Base-by-base conservation (phyloP, 176 grass and related monocot genomes). In the Aegilops bicornis region DNA sequence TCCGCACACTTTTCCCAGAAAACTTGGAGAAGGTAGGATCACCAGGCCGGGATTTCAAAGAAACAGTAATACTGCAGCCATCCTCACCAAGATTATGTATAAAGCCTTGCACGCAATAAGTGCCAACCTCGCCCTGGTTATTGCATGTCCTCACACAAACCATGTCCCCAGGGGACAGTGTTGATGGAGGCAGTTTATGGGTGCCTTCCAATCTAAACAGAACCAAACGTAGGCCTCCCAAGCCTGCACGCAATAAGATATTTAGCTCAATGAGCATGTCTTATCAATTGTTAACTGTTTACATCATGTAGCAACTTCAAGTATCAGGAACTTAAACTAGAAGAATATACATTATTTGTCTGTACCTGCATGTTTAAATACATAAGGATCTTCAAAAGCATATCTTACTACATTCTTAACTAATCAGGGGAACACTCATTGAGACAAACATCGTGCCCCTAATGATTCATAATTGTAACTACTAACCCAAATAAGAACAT, bases 11-110 rank as follows among this genome's bases (percentile, higher is more conserved):
- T 87, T 93, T 91, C n/a, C 89, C 91, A 81, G 90, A 93, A 62
- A 98, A 61, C 42, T 81, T 98, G 59, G 95, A 98, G 78, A 98
- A 93, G n/a, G 89, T 89, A 82, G 95, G 93, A 67, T 98, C 95
- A 72, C 93, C 85, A 27, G 65, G 91, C 3, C 91, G 87, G 42
- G 91, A 95, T 80, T 95, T 93, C 39, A 98, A 81, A 76, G 93
- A 86, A 68, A 98, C 66, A 67, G 91, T 95, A 75, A 98, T 93
- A 69, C 92, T 93, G 73, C 93, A 89, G 47, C 89, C 85, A 93
- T 98, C 93, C 65, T 90, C 91, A 42, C 93, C 93, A 42, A 93
- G 87, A 80, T 87, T 95, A 85, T 95, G 85, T 62, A 98, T 85
- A 88, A 92, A 95, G 42, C 91, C 91, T 90, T 95, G 89, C 85